Evolutionary conservation across 176 grass and related monocot species (phyloP), one percentile per base, ranked within the genome.

Genomic region (Zea luxurians): DNA sequence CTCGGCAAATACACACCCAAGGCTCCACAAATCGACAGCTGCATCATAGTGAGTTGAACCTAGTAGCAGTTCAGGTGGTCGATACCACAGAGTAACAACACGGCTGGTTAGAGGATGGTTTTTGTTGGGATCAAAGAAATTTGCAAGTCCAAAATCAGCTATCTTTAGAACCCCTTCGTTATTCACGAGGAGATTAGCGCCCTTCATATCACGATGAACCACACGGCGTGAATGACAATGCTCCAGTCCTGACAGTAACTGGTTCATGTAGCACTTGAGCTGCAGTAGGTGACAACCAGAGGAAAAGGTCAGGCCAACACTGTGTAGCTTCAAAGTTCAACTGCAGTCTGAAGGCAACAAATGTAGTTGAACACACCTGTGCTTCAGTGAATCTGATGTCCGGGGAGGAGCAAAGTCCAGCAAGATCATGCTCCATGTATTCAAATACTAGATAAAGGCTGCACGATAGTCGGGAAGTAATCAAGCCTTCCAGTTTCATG

Each of bases 371-470:
- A 36, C 63, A 86, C 80, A 91, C 96, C 92, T 99, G 96, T 81
- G 92, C 68, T 84, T 99, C 90, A 37, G 45, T 91, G 58, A 99
- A 91, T 73, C 91, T 89, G 41, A 99, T 89, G 71, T 99, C 88
- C 2, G 96, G 88, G 43, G 90, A 95, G 67, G 92, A 89, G 64
- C 81, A 99, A 78, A 99, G 86, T 41, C 96, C 96, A 62, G 96
- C 86, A 61, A 99, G 90, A 89, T 99, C 96, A 7, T 99, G 96
- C 9, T 99, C 96, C 96, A 99, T 99, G 74, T 95, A 99, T 84
- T 99, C 96, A 54, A 99, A 99, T 45, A 99, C 96, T 66, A 99
- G 88, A 87, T 96, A 99, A 61, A 99, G 89, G 64, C 88, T 99
- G 77, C 86, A 93, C 69, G 96, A 99, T 50, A 89, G 59, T 62